These are phyloP conservation scores for Backusella tarrabulga DNA, from an alignment of 192 early-diverging fungal species.

Conservation along the genomic window DNA sequence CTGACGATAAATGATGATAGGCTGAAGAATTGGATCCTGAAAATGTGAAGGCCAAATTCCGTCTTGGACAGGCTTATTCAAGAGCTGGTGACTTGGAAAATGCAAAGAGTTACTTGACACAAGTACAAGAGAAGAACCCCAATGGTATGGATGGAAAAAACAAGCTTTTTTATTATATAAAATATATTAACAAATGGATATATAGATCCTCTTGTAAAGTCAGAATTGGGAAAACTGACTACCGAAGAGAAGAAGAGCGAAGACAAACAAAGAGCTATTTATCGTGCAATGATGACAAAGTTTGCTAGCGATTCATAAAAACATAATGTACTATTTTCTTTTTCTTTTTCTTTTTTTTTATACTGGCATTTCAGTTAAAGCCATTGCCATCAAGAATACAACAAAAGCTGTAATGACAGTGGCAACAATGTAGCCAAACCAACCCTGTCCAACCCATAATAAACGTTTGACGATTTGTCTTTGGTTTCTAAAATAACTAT, in stretches of 20 bases:
- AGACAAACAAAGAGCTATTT: slow-evolving; percentile 13
- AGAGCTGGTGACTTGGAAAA: neutral
- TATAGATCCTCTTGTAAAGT: slow-evolving; percentile 30
- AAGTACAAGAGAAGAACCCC: slow-evolving; percentile 4
- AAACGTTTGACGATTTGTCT: slow-evolving; percentile 17
- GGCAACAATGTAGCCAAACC: slow-evolving; percentile 16
- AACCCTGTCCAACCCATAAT: slow-evolving; percentile 22
- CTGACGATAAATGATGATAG: neutral
- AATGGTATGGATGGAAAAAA: slow-evolving; percentile 13
- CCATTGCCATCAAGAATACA: slow-evolving; percentile 17
- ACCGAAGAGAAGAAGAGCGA: neutral
- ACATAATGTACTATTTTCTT: neutral
- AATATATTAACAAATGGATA: neutral
- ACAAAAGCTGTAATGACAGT: slow-evolving; percentile 19
- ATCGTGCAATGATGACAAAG: slow-evolving; percentile 24
- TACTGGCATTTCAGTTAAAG: slow-evolving; percentile 12
- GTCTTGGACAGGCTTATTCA: slow-evolving; percentile 25
- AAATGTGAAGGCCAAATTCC: slow-evolving; percentile 26
- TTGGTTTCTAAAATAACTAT: slow-evolving; percentile 28
- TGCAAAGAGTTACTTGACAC: slow-evolving; percentile 5
- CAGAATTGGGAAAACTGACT: slow-evolving; percentile 10
- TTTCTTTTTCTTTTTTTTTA: neutral
- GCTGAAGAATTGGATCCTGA: slow-evolving; percentile 3
- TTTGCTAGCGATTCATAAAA: slow-evolving; percentile 1
- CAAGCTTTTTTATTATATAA: neutral